A percentile compares a stretch with the other conserved stretches of the same genome.
These are phyloP conservation scores for Porpolomopsis calyptriformis DNA, from an alignment of 768 basidiomycete genomes.

Conservation along the genomic window DNA sequence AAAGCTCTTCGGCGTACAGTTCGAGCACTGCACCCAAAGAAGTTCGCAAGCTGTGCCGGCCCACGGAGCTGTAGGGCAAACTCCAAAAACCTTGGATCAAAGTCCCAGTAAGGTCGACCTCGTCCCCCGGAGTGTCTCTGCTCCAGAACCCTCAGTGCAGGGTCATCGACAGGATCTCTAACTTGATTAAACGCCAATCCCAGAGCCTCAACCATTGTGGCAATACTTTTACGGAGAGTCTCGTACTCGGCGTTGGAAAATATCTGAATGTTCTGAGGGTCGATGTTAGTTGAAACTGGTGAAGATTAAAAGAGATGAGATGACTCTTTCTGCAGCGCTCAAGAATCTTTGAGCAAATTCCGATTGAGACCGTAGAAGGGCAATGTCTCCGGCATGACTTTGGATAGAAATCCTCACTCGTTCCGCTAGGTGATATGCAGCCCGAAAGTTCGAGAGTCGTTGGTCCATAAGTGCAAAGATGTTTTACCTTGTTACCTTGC, in stretches of 20 bases:
- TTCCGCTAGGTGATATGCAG: slow-evolving; percentile 7
- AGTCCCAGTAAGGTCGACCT: slow-evolving; percentile 16
- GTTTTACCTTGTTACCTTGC: not conserved
- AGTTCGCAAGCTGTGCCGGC: slow-evolving; percentile 6
- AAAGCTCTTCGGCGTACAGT: slow-evolving; percentile 14
- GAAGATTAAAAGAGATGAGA: not conserved
- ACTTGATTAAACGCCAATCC: slow-evolving; percentile 9
- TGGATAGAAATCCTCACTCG: slow-evolving; percentile 6
- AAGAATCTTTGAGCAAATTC: slow-evolving; percentile 2
- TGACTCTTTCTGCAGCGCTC: slow-evolving; percentile 3
- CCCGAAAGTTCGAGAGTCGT: slow-evolving; percentile 5
- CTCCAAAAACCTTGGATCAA: slow-evolving; percentile 14
- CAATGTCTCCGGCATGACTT: slow-evolving; percentile 3
- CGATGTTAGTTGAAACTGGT: no score
- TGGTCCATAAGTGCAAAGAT: slow-evolving; percentile 3
- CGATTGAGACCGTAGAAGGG: slow-evolving; percentile 2
- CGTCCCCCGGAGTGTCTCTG: slow-evolving; percentile 5
- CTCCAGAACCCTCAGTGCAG: not conserved
- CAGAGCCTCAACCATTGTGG: slow-evolving; percentile 11
- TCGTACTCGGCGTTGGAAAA: slow-evolving; percentile 10
- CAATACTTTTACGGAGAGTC: slow-evolving; percentile 9
- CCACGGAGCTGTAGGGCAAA: slow-evolving; percentile 13
- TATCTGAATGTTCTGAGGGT: slow-evolving; percentile 5
- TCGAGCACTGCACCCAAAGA: slow-evolving; percentile 10
- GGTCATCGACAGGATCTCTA: slow-evolving; percentile 10